Conservation (phyloP, 495 filamentous ascomycete species). For the Tuber melanosporum region DNA sequence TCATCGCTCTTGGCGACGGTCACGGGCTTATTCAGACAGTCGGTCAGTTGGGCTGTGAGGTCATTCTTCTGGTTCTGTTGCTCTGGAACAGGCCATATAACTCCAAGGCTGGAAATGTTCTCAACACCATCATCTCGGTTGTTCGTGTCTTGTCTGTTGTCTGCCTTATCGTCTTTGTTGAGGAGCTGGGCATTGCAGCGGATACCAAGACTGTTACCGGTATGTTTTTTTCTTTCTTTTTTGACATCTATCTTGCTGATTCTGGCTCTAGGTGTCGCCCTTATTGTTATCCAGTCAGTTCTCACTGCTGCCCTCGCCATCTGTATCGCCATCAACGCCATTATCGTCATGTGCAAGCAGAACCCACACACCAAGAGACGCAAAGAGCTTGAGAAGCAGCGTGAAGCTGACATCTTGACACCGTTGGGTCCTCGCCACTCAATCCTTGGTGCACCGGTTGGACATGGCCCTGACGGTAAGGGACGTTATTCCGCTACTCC, state of each 20-base stretch:
- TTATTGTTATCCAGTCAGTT: constrained; percentile 81
- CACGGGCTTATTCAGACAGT: constrained; percentile 74
- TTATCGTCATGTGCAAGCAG: constrained; percentile 70
- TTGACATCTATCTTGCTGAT: constrained; percentile 18
- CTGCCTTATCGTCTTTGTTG: constrained; percentile 88
- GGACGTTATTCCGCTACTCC: constrained; percentile 34
- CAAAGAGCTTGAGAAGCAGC: constrained; percentile 85
- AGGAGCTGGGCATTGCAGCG: constrained; percentile 81
- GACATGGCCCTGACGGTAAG: constrained; percentile 38
- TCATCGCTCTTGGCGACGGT: constrained; percentile 80
- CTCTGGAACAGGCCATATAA: constrained; percentile 83
- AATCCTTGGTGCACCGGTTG: constrained; percentile 55
- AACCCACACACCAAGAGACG: constrained; percentile 80
- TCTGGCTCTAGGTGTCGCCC: constrained; percentile 58
- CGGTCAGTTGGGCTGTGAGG: constrained; percentile 74
- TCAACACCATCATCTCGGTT: constrained; percentile 88
- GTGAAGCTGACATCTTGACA: constrained; percentile 79
- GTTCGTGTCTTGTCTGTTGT: constrained; percentile 88
- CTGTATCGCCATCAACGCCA: constrained; percentile 80
- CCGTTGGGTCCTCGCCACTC: constrained; percentile 86
- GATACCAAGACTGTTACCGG: constrained; percentile 86
- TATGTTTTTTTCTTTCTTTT: constrained; percentile 8
- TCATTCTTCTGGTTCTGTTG: constrained; percentile 57
- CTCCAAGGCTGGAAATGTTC: constrained; percentile 74
- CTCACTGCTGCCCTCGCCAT: constrained; percentile 81